phyloP scores from a whole-genome alignment of 495 filamentous ascomycete genomes.

The Zalerion maritima region DNA sequence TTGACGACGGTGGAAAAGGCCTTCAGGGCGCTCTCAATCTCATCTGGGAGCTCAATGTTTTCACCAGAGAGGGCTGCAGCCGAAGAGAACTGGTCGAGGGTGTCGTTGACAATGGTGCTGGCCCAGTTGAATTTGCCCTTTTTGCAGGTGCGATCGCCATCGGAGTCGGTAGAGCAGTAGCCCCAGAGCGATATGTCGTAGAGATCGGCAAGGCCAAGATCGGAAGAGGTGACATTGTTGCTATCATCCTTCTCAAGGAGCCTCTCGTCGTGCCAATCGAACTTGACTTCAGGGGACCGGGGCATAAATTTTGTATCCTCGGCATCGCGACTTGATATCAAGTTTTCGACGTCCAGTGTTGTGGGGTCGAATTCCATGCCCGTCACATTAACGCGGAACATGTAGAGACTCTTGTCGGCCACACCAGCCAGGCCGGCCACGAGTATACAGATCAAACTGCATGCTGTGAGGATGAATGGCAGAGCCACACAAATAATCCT shows the following conservation, averaged over 20 bases:
- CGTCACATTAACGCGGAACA: slow-evolving; percentile 52
- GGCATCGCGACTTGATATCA: background rate
- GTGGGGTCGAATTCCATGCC: slow-evolving; percentile 27
- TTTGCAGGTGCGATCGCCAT: slow-evolving; percentile 36
- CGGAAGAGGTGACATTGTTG: slow-evolving; percentile 32
- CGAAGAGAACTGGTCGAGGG: too few species aligned
- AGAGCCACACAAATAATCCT: slow-evolving; percentile 67
- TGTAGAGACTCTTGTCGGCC: slow-evolving; percentile 51
- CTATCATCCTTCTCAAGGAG: slow-evolving; percentile 5
- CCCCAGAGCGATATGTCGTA: slow-evolving; percentile 78
- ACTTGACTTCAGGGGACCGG: slow-evolving; percentile 6
- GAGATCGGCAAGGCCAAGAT: slow-evolving; percentile 52
- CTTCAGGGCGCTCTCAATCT: slow-evolving; percentile 49
- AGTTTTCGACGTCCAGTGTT: slow-evolving; percentile 7
- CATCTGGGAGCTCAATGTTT: slow-evolving; percentile 41
- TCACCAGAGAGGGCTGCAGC: slow-evolving; percentile 17
- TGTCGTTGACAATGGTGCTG: slow-evolving; percentile 40
- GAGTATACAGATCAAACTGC: slow-evolving; percentile 55
- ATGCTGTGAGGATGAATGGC: slow-evolving; percentile 63
- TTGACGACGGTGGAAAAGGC: slow-evolving; percentile 57
- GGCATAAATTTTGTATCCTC: slow-evolving; percentile 8
- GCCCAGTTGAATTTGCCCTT: slow-evolving; percentile 68
- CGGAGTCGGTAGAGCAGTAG: slow-evolving; percentile 51
- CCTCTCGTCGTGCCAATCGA: slow-evolving; percentile 5
- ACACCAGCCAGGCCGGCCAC: slow-evolving; percentile 60